Evolutionary conservation across 1,139 yeast genomes (phyloP).

Genomic region (Nakaseomyces nivariensis): DNA sequence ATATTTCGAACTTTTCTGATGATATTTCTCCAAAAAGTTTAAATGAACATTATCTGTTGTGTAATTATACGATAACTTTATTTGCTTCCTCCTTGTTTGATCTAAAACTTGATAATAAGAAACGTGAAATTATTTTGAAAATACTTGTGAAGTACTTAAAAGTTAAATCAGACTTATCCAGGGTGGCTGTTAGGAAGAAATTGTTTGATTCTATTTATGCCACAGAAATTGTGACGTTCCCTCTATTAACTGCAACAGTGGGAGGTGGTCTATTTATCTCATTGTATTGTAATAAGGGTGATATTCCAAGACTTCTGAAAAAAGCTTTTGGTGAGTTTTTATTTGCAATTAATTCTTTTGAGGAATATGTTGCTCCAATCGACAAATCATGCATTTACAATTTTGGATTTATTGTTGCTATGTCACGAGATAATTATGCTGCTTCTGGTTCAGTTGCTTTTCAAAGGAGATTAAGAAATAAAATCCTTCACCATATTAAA

Average conservation of each 20-base stretch:
- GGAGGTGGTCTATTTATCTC: conserved; percentile 26
- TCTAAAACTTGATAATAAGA: conserved; percentile 17
- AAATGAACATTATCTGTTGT: conserved; percentile 16
- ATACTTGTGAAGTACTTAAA: conserved; percentile 19
- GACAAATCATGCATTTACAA: conserved; percentile 28
- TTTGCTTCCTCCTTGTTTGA: conserved; percentile 24
- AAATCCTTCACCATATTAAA: conserved; percentile 42
- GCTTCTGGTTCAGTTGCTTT: conserved; percentile 75
- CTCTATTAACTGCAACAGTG: conserved; percentile 18
- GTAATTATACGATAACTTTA: conserved; percentile 23
- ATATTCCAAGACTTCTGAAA: conserved; percentile 15
- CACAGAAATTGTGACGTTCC: conserved; percentile 17
- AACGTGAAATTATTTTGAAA: conserved; percentile 20
- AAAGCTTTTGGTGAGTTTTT: conserved; percentile 14
- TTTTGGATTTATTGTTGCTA: conserved; percentile 39
- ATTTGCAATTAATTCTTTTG: conserved; percentile 15
- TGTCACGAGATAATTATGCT: conserved; percentile 49
- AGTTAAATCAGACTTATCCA: conserved; percentile 16
- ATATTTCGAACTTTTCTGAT: conserved; percentile 13
- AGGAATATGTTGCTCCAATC: conserved; percentile 13
- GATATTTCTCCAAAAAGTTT: conserved; percentile 7
- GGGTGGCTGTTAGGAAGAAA: conserved; percentile 9
- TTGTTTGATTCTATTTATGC: conserved; percentile 9
- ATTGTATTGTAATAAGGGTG: conserved; percentile 17
- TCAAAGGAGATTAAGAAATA: conserved; percentile 54